Base-by-base conservation (phyloP, 495 filamentous ascomycete genomes). In the Aspergillus panamensis region DNA sequence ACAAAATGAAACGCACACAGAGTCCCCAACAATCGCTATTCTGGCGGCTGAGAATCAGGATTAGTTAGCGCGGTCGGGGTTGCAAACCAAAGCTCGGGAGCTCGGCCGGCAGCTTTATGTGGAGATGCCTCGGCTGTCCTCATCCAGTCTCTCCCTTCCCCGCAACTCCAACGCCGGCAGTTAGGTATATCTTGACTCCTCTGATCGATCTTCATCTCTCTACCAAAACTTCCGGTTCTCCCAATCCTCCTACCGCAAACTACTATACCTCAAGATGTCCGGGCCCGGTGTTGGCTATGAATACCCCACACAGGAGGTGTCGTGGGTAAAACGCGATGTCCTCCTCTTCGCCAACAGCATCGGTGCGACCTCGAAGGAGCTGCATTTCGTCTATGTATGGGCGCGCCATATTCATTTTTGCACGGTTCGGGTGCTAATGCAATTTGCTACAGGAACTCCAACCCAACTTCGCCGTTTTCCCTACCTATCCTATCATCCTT, bases 321-420 rank as follows among this genome's bases (percentile, higher is more conserved):
- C 84, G 59, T 96, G 91, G 91, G 73, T 88, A 60, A 91, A 93
- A 82, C 82, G 91, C 51, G 91, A 96, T 77, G 82, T 84, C 30
- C 79, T 96, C 59, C 84, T 96, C 32, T 96, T 96, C 70, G 91
- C 91, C 39, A 87, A 90, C 72, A 90, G 86, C 73, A 92, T 96
- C 66, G 91, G 92, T 16, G 83, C 82, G 69, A 92, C 84, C 49
- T 79, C 80, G n/a, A 84, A 96, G 55, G 91, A 96, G 77, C 80
- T 96, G 62, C 91, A 95, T 63, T 96, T 95, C 68, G 84, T 95
- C 71, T 96, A 91, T 59, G 90, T 92, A 77, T 35, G 53, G 8
- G 35, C 7, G 13, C 39, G 10, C 5, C 10, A 49, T 43, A 13
- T 10, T 19, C 13, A 31, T 16, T 6, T 6, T 3, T 7, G 17